These are phyloP conservation scores for Candida maris DNA, from an alignment of 805 yeast species.

Conservation along the genomic window DNA sequence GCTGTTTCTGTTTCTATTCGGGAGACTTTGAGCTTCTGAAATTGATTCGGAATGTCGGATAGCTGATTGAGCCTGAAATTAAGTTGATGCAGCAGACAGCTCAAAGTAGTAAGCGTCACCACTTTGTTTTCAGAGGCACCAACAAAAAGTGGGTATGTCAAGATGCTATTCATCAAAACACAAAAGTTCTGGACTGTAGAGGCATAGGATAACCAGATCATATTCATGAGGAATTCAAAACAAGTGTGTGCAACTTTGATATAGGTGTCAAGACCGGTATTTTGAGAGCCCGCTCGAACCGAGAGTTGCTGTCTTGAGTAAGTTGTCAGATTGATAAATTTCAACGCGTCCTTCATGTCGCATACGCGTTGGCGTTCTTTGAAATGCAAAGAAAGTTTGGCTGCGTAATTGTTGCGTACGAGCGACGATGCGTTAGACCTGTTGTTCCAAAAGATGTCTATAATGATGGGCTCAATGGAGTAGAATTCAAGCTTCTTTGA, in stretches of 20 bases:
- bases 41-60: constrained; percentile 77
- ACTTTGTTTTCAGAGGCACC: constrained; percentile 5
- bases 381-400: constrained; percentile 27
- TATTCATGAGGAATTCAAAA: constrained; percentile 2
- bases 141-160: constrained; percentile 14
- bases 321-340: constrained; percentile 30
- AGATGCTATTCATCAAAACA: constrained; percentile 7
- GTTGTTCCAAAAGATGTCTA: constrained; percentile 46
- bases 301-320: constrained; percentile 23
- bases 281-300: not conserved
- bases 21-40: constrained; percentile 45
- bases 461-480: constrained; percentile 66
- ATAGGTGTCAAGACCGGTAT: constrained; percentile 2
- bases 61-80: constrained; percentile 75
- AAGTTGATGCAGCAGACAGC: constrained; percentile 68
- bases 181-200: constrained; percentile 10
- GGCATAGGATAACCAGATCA: constrained; percentile 7
- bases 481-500: constrained; percentile 70
- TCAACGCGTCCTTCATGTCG: constrained; percentile 25
- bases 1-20: constrained; percentile 38
- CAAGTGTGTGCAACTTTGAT: constrained; percentile 2
- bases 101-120: constrained; percentile 7
- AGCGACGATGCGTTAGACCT: constrained; percentile 9
- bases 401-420: constrained; percentile 23
- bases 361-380: constrained; percentile 9